Evolutionary conservation across 495 filamentous ascomycete species (phyloP).

Genomic region (Trichocladium uniseriatum): DNA sequence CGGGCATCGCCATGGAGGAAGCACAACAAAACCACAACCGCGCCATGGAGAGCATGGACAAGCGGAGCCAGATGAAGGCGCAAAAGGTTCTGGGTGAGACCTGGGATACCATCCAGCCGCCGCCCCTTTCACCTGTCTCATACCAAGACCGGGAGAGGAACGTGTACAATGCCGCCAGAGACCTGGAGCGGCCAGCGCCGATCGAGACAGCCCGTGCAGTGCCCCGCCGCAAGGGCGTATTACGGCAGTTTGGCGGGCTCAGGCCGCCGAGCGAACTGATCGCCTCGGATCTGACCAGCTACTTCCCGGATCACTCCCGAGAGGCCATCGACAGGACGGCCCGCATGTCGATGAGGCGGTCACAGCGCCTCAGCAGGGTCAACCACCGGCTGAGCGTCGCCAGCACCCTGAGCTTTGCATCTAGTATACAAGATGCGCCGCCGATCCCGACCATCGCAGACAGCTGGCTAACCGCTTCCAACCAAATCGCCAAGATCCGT

Average conservation of each 20-base stretch:
- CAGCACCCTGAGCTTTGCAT: slow-evolving; percentile 86
- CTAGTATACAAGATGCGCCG: slow-evolving; percentile 77
- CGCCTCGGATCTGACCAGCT: slow-evolving; percentile 86
- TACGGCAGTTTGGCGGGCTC: slow-evolving; percentile 72
- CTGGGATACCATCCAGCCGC: slow-evolving; percentile 65
- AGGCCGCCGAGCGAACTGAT: slow-evolving; percentile 95
- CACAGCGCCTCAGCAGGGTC: slow-evolving; percentile 79
- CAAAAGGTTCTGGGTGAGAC: slow-evolving; percentile 76
- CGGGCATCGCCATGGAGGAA: slow-evolving; percentile 75
- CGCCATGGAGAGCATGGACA: slow-evolving; percentile 51
- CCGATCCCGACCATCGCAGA: slow-evolving; percentile 96
- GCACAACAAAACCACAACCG: slow-evolving; percentile 61
- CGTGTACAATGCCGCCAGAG: slow-evolving; percentile 50
- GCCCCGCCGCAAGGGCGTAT: slow-evolving; percentile 50
- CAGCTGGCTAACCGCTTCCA: slow-evolving; percentile 66
- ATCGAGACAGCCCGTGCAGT: slow-evolving; percentile 37
- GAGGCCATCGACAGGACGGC: slow-evolving; percentile 92
- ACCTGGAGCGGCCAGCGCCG: slow-evolving; percentile 48
- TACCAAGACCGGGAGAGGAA: slow-evolving; percentile 55
- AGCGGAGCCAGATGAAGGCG: slow-evolving; percentile 64
- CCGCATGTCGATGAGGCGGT: slow-evolving; percentile 80
- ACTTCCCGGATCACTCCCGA: slow-evolving; percentile 90
- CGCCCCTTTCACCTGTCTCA: slow-evolving; percentile 71
- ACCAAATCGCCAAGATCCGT: slow-evolving; percentile 41
- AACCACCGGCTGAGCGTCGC: slow-evolving; percentile 87